These are phyloP conservation scores for Trifolium dubium DNA, from an alignment of 306 rosid species.

Conservation along the genomic window DNA sequence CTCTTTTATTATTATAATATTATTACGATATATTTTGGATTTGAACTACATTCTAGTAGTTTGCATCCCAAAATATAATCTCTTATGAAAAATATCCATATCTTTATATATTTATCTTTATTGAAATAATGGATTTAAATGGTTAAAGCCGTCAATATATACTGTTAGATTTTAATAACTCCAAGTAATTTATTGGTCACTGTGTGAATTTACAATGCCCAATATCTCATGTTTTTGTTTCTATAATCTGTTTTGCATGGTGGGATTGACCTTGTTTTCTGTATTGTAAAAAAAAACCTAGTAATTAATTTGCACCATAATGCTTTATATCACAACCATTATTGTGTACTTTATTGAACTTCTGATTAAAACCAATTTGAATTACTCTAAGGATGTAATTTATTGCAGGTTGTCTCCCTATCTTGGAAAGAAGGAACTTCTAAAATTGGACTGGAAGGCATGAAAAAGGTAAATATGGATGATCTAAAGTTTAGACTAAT, in stretches of 20 bases:
- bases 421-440: neutral
- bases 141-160: too few species aligned
- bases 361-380: neutral
- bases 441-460: neutral
- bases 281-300: too few species aligned
- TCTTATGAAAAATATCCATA: neutral
- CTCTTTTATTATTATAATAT: too few species aligned
- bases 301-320: too few species aligned
- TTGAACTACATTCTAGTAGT: too few species aligned
- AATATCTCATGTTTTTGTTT: neutral
- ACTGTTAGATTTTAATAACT: too few species aligned
- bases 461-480: constrained; percentile 5
- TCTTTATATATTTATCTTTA: too few species aligned
- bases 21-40: neutral
- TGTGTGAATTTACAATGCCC: neutral
- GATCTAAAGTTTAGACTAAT: neutral
- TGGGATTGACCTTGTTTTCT: neutral
- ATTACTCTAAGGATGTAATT: neutral
- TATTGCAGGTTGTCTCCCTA: neutral
- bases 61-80: neutral
- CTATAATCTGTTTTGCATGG: neutral
- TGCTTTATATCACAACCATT: neutral
- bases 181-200: neutral
- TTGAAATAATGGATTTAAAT: too few species aligned
- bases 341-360: neutral